Conservation (phyloP, 805 yeast species). For the Pichia insulana region DNA sequence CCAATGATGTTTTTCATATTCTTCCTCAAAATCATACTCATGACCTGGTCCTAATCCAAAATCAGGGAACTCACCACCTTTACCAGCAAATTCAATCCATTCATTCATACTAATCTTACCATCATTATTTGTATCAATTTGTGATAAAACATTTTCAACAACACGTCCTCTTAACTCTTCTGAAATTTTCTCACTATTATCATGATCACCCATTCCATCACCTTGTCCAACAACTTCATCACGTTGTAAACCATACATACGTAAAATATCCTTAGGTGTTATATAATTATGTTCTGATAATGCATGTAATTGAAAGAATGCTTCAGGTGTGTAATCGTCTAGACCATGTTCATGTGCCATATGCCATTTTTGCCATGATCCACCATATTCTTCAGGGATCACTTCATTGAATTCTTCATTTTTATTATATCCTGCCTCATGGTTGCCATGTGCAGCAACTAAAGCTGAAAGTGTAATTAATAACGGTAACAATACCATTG, state of each 20-base stretch:
- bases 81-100: slow-evolving; percentile 51
- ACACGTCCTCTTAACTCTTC: slow-evolving; percentile 49
- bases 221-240: slow-evolving; percentile 77
- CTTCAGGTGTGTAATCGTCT: slow-evolving; percentile 31
- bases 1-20: slow-evolving; percentile 95
- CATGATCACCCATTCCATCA: slow-evolving; percentile 79
- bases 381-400: slow-evolving; percentile 39
- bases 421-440: slow-evolving; percentile 3
- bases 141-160: slow-evolving; percentile 40
- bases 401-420: slow-evolving; percentile 28
- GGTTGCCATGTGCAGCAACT: slow-evolving; percentile 2
- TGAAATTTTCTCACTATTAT: slow-evolving; percentile 50
- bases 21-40: slow-evolving; percentile 87
- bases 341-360: slow-evolving; percentile 84
- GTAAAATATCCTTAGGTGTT: slow-evolving; percentile 48
- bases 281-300: slow-evolving; percentile 44
- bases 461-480: not conserved
- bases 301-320: slow-evolving; percentile 80
- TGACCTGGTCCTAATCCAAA: slow-evolving; percentile 83
- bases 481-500: not conserved
- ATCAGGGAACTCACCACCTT: slow-evolving; percentile 78
- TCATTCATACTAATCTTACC: slow-evolving; percentile 59
- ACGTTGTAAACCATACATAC: slow-evolving; percentile 72
- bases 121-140: slow-evolving; percentile 62
- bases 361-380: slow-evolving; percentile 80